A percentile compares a stretch with the other conserved stretches of the same genome.
Conservation (phyloP, 2,329 filamentous ascomycete genomes). For the Microdochium paspali region DNA sequence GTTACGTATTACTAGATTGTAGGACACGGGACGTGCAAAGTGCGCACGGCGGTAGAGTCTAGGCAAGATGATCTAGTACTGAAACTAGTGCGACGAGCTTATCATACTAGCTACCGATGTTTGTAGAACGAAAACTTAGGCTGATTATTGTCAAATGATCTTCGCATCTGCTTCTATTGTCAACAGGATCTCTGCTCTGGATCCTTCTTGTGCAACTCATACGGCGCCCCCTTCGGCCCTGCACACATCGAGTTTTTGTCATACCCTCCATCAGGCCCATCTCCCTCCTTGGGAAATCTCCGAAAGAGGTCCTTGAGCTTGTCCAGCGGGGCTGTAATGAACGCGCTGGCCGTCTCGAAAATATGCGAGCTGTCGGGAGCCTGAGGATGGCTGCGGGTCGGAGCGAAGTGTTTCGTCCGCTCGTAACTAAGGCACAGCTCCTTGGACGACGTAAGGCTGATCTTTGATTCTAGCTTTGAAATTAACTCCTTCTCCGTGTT, state of each 20-base stretch:
- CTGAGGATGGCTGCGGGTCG: conserved; percentile 32
- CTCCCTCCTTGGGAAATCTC: conserved; percentile 30
- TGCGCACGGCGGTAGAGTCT: not conserved
- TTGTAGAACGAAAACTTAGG: too few relatives aligned
- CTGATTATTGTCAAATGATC: too few relatives aligned
- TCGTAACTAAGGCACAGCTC: conserved; percentile 26
- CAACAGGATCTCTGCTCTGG: not conserved
- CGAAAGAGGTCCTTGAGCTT: conserved; percentile 38
- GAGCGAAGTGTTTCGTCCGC: conserved; percentile 35
- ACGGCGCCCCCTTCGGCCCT: not conserved
- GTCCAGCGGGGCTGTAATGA: conserved; percentile 43
- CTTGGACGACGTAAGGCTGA: conserved; percentile 20
- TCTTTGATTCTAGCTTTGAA: conserved; percentile 26
- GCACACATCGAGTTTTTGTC: not conserved
- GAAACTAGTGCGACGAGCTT: too few relatives aligned
- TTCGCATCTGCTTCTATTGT: too few relatives aligned
- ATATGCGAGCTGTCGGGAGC: conserved; percentile 31
- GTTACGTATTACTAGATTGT: conserved; percentile 1
- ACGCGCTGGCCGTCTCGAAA: conserved; percentile 36
- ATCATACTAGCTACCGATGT: not conserved
- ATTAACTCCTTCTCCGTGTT: conserved; percentile 33
- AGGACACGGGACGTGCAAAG: not conserved
- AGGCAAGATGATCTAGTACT: not conserved
- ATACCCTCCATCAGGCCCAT: not conserved
- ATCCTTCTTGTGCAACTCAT: not conserved